Conservation (phyloP, 208 protist species). For the Naegleria lovaniensis region DNA sequence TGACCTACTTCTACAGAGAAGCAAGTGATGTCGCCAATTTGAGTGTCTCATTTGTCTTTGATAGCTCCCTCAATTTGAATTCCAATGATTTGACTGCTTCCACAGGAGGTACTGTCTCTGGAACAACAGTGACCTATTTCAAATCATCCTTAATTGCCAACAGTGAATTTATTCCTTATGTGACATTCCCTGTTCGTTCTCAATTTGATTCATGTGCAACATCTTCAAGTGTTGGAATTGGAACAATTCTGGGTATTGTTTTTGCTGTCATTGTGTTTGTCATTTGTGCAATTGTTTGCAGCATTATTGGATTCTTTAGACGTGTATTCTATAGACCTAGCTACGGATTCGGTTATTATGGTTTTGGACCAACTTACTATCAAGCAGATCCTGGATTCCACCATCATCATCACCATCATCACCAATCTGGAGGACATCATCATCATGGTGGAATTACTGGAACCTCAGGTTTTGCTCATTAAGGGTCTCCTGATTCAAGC, state of each 20-base stretch:
- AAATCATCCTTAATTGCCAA: not conserved
- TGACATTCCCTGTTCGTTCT: not conserved
- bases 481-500: not conserved
- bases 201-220: not conserved
- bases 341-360: not conserved
- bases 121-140: not conserved
- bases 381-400: no score
- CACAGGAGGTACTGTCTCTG: not conserved
- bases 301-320: not conserved
- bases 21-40: not conserved
- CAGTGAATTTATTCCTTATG: not conserved
- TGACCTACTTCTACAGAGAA: not conserved
- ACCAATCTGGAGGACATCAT: not conserved
- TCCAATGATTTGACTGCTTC: not conserved
- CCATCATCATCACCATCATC: not conserved
- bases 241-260: not conserved
- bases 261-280: not conserved
- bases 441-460: not conserved
- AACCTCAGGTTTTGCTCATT: not conserved
- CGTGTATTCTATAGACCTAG: not conserved
- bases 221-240: not conserved
- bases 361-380: no score
- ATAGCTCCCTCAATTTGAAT: not conserved
- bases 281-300: not conserved
- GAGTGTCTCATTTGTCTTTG: not conserved